Evolutionary conservation across 495 filamentous ascomycete species (phyloP).

Genomic region (Penicillium crystallinum): DNA sequence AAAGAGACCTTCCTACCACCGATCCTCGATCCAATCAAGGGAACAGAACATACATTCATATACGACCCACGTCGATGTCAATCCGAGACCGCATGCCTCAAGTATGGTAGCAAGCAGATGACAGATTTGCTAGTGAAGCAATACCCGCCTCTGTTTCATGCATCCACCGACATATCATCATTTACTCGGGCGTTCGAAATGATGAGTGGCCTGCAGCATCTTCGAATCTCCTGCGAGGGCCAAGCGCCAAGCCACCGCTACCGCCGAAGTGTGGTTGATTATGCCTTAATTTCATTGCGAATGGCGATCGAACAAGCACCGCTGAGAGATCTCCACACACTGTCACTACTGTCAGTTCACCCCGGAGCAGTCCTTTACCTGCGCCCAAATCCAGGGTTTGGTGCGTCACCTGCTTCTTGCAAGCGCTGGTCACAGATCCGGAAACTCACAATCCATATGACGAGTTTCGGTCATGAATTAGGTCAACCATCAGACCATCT

Average conservation of each 20-base stretch:
- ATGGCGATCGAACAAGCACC: constrained; percentile 67
- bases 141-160: constrained; percentile 77
- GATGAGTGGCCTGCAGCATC: constrained; percentile 59
- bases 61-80: no score
- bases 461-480: constrained; percentile 54
- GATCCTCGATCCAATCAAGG: no score
- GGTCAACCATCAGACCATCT: constrained; percentile 59
- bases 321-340: constrained; percentile 51
- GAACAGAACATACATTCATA: no score
- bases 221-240: constrained; percentile 68
- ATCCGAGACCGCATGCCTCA: constrained; percentile 43
- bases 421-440: constrained; percentile 68
- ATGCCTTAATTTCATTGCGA: constrained; percentile 72
- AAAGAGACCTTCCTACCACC: no score
- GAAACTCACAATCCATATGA: constrained; percentile 63
- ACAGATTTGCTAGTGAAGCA: constrained; percentile 69
- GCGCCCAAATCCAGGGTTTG: constrained; percentile 60
- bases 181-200: constrained; percentile 65
- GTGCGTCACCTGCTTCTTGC: constrained; percentile 55
- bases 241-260: constrained; percentile 62
- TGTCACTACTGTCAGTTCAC: constrained; percentile 64
- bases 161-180: constrained; percentile 73
- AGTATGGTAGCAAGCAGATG: constrained; percentile 58
- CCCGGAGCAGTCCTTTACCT: constrained; percentile 65
- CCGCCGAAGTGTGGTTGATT: constrained; percentile 70